These are phyloP conservation scores for Podospora appendiculata DNA, from an alignment of 495 filamentous ascomycete species.

Conservation along the genomic window DNA sequence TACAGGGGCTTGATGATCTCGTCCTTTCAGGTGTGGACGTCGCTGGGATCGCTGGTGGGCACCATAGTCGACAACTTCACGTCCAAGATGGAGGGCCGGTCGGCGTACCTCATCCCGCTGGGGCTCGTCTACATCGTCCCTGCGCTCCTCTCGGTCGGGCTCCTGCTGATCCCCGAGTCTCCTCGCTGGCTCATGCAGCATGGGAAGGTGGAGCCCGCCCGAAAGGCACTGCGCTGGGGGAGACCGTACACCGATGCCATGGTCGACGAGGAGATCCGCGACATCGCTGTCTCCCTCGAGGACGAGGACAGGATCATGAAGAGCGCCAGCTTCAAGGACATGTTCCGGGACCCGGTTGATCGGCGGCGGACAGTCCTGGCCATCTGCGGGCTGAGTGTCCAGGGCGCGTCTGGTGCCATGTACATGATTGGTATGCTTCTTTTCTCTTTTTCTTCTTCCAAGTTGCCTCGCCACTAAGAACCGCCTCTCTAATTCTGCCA, in stretches of 20 bases:
- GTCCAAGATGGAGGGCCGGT: slow-evolving; percentile 28
- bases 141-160: slow-evolving; percentile 34
- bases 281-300: slow-evolving; percentile 41
- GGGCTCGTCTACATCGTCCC: slow-evolving; percentile 49
- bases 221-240: slow-evolving; percentile 34
- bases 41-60: slow-evolving; percentile 38
- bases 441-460: neutral
- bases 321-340: slow-evolving; percentile 36
- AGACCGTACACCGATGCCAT: slow-evolving; percentile 31
- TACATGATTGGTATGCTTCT: slow-evolving; percentile 47
- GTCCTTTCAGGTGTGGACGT: slow-evolving; percentile 26
- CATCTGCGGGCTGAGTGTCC: slow-evolving; percentile 39
- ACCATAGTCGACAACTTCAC: slow-evolving; percentile 52
- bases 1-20: slow-evolving; percentile 39
- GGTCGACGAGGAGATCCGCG: slow-evolving; percentile 38
- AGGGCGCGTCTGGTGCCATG: slow-evolving; percentile 53
- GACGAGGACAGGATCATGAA: slow-evolving; percentile 32
- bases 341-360: slow-evolving; percentile 43
- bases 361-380: slow-evolving; percentile 39
- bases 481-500: too few species aligned
- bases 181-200: slow-evolving; percentile 52
- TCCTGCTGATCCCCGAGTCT: slow-evolving; percentile 53
- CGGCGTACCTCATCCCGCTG: slow-evolving; percentile 47
- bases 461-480: neutral
- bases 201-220: slow-evolving; percentile 36